Percentiles rank a stretch among this genome's conserved stretches.
Conservation (phyloP, 1,284 basidiomycete species). For the Trichosporon ovoides region DNA sequence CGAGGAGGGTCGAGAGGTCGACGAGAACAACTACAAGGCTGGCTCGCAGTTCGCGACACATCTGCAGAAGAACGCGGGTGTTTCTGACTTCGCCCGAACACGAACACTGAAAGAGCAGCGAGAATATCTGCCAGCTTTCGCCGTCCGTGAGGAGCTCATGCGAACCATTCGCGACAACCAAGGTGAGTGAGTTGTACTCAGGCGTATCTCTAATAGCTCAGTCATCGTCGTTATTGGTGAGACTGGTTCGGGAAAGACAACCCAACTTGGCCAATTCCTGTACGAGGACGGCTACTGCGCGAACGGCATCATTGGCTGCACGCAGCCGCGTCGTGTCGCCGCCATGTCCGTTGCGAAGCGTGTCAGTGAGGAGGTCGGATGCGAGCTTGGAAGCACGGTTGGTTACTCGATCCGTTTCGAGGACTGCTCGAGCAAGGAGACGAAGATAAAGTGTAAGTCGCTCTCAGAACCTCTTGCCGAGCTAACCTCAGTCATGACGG, state of each 20-base stretch:
- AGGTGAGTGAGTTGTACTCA: constrained; percentile 54
- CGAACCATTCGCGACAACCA: constrained; percentile 90
- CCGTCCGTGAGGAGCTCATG: constrained; percentile 90
- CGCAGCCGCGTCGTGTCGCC: constrained; percentile 92
- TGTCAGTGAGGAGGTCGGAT: constrained; percentile 87
- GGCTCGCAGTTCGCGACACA: constrained; percentile 95
- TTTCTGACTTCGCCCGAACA: constrained; percentile 72
- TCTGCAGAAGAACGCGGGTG: constrained; percentile 70
- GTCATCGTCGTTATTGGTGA: constrained; percentile 92
- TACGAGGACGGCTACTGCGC: constrained; percentile 93
- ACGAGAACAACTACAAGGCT: constrained; percentile 74
- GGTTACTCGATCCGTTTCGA: constrained; percentile 98
- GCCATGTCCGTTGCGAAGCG: constrained; percentile 99
- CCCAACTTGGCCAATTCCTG: constrained; percentile 83
- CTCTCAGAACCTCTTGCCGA: not conserved
- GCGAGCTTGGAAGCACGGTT: constrained; percentile 78
- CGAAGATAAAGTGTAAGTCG: constrained; percentile 84
- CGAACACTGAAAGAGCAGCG: constrained; percentile 90
- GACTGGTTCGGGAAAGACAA: constrained; percentile 93
- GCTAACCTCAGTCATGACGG: constrained; percentile 76
- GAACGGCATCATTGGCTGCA: constrained; percentile 87
- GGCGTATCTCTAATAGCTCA: constrained; percentile 35
- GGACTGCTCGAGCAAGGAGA: constrained; percentile 85
- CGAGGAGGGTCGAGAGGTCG: constrained; percentile 56
- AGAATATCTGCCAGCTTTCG: constrained; percentile 96